Conservation (phyloP, 169 alveolate species). For the Cyclospora cayetanensis region DNA sequence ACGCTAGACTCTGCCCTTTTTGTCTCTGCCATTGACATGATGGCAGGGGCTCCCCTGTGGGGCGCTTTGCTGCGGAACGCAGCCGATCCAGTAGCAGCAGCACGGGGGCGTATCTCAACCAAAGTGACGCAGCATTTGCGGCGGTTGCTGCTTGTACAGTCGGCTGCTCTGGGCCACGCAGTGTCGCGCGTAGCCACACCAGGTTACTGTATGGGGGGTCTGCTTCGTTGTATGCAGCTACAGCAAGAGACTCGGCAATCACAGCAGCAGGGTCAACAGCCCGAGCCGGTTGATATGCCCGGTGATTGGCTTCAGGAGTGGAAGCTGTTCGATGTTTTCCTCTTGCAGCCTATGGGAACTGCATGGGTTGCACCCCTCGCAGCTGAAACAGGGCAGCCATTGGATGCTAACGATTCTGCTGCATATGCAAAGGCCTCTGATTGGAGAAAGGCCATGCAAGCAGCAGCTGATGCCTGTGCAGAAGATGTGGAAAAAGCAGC, state of each 20-base stretch:
- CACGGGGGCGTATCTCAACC: background rate
- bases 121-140: conserved; percentile 27
- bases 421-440: background rate
- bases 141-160: conserved; percentile 43
- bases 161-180: background rate
- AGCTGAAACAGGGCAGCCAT: background rate
- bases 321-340: conserved; percentile 1
- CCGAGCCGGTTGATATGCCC: background rate
- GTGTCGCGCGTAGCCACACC: conserved; percentile 4
- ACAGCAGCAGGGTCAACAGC: conserved; percentile 38
- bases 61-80: background rate
- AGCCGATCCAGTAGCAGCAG: background rate
- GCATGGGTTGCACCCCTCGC: conserved; percentile 40
- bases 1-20: background rate
- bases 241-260: background rate
- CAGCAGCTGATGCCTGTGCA: conserved; percentile 11
- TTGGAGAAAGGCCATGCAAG: background rate
- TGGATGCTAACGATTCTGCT: background rate
- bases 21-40: background rate
- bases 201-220: background rate
- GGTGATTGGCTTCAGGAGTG: background rate
- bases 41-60: conserved; percentile 24
- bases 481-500: background rate
- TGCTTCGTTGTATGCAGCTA: conserved; percentile 41
- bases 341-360: conserved; percentile 23